Conservation (phyloP, 768 basidiomycete genomes). For the Mycena olivaceomarginata region DNA sequence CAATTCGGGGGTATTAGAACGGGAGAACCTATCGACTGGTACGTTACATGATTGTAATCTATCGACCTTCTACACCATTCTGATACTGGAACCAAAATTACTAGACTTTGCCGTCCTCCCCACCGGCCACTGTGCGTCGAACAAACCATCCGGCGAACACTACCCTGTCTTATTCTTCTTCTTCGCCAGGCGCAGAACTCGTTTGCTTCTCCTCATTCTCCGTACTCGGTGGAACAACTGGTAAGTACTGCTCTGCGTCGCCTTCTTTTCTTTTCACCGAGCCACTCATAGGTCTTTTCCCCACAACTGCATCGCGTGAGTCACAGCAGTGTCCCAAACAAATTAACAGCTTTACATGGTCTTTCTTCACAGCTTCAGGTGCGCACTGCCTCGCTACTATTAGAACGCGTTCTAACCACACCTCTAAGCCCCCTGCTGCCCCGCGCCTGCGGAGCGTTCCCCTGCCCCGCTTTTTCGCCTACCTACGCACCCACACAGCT, state of each 20-base stretch:
- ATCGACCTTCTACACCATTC: constrained; percentile 3
- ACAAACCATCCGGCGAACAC: background rate
- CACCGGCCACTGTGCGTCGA: constrained; percentile 2
- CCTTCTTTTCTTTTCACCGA: background rate
- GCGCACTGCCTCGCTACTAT: constrained; percentile 10
- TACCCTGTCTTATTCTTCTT: background rate
- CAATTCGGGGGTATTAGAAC: background rate
- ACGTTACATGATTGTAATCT: background rate
- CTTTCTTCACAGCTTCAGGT: constrained; percentile 38
- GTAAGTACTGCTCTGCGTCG: background rate
- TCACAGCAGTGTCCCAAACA: background rate
- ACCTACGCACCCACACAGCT: background rate
- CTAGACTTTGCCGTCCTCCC: constrained; percentile 5
- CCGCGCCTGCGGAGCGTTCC: constrained; percentile 18
- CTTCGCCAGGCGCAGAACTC: background rate
- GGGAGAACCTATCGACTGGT: background rate
- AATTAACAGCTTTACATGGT: constrained; percentile 27
- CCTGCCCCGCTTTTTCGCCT: constrained; percentile 13
- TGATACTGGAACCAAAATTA: constrained; percentile 23
- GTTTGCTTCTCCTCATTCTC: background rate
- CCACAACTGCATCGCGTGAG: constrained; percentile 20
- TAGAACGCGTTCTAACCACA: background rate
- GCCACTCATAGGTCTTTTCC: background rate
- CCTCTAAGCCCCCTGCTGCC: constrained; percentile 27
- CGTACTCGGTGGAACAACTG: constrained; percentile 2